Conservation (phyloP, 352 stramenopile genomes). For the Globisporangium cederbergense region DNA sequence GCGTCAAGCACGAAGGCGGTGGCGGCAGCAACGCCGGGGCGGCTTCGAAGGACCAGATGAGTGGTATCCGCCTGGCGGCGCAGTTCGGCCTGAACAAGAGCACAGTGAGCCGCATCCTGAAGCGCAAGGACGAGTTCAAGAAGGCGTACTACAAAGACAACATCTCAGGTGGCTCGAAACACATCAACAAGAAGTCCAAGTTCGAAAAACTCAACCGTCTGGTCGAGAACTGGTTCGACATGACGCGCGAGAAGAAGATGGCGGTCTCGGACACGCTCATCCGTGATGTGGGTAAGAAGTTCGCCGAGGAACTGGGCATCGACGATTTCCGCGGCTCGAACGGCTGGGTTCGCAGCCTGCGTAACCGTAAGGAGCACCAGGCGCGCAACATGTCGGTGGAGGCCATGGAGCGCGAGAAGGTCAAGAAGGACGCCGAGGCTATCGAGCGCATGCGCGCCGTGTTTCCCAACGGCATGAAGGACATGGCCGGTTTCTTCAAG, state of each 20-base stretch:
- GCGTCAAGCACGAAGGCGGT: constrained; percentile 31
- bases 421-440: constrained; percentile 71
- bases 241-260: constrained; percentile 69
- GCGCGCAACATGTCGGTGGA: constrained; percentile 50
- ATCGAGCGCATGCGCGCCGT: constrained; percentile 67
- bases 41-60: constrained; percentile 50
- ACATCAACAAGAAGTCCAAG: constrained; percentile 88
- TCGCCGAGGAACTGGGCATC: constrained; percentile 70
- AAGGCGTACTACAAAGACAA: constrained; percentile 87
- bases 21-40: neutral
- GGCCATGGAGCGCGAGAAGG: constrained; percentile 48
- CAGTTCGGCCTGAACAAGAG: constrained; percentile 83
- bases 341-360: constrained; percentile 73
- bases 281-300: constrained; percentile 68
- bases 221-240: constrained; percentile 83
- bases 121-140: constrained; percentile 86
- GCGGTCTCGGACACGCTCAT: constrained; percentile 71
- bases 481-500: constrained; percentile 73
- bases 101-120: constrained; percentile 81
- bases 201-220: constrained; percentile 81
- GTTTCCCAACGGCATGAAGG: constrained; percentile 70
- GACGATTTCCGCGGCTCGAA: constrained; percentile 77
- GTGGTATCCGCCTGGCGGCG: constrained; percentile 64
- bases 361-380: constrained; percentile 74
- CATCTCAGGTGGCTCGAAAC: constrained; percentile 76